These are phyloP conservation scores for Talaromyces marneffei DNA, from an alignment of 2,329 filamentous ascomycete species.

Conservation along the genomic window DNA sequence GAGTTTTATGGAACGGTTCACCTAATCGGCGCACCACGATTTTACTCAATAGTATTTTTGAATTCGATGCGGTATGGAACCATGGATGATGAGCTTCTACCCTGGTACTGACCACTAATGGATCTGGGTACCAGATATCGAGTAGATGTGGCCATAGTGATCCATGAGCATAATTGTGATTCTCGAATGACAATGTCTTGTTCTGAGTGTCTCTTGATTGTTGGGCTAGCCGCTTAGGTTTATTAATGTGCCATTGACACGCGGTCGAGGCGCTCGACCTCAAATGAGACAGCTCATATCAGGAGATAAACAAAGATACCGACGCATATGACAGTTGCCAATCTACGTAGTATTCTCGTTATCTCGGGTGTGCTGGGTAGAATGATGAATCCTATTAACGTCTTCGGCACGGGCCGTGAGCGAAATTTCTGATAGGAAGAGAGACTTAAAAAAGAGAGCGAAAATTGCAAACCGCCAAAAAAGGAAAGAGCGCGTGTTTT, in stretches of 20 bases:
- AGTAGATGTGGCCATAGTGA: neutral
- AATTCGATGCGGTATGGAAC: neutral
- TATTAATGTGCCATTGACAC: neutral
- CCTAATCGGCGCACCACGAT: neutral
- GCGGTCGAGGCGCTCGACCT: neutral
- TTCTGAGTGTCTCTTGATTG: neutral
- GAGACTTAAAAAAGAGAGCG: neutral
- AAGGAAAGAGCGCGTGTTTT: neutral
- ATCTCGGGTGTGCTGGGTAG: neutral
- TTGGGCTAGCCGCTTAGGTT: neutral
- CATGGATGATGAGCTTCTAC: neutral
- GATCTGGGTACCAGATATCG: neutral
- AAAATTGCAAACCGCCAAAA: neutral
- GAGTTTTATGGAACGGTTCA: neutral
- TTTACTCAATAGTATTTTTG: neutral
- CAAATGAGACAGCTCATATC: neutral
- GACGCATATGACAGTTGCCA: neutral
- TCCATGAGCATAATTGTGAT: neutral
- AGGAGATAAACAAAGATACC: neutral
- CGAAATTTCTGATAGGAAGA: neutral
- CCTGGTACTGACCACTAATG: neutral
- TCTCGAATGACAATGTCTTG: neutral
- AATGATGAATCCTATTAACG: neutral
- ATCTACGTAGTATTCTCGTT: neutral
- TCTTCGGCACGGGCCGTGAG: constrained; percentile 3